These are phyloP conservation scores for Colletotrichum orchidophilum DNA, from an alignment of 2,329 filamentous ascomycete genomes.

Conservation along the genomic window DNA sequence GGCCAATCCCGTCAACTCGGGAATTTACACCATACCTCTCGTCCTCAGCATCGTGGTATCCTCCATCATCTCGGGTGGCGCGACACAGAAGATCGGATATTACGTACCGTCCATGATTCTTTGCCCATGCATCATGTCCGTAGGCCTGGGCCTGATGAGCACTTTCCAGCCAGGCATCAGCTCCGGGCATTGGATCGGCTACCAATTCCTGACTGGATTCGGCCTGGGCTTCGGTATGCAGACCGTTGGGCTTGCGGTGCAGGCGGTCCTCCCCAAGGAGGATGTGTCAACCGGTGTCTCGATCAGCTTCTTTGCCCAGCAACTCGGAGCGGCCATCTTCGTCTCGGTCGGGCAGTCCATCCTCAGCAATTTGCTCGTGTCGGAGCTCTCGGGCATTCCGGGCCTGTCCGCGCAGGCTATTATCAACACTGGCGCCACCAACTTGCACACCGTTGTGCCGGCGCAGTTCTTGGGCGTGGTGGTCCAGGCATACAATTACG, in stretches of 20 bases:
- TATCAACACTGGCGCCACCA: conserved; percentile 64
- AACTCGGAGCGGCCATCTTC: conserved; percentile 67
- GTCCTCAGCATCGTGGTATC: conserved; percentile 64
- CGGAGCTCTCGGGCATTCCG: conserved; percentile 49
- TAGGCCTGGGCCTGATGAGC: conserved; percentile 66
- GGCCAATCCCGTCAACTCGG: conserved; percentile 62
- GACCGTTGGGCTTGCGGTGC: conserved; percentile 63
- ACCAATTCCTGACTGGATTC: conserved; percentile 66
- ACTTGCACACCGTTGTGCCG: conserved; percentile 64
- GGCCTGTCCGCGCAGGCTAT: conserved; percentile 54
- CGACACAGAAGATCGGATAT: conserved; percentile 65
- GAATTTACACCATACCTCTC: conserved; percentile 65
- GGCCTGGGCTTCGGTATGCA: conserved; percentile 70
- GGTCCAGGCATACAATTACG: conserved; percentile 70
- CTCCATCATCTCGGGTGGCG: conserved; percentile 57
- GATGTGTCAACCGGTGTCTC: conserved; percentile 66
- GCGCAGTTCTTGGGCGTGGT: conserved; percentile 61
- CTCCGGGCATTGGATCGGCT: conserved; percentile 66
- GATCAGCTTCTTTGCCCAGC: conserved; percentile 66
- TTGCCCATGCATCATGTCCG: conserved; percentile 57
- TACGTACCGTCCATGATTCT: conserved; percentile 67
- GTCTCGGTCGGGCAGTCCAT: conserved; percentile 66
- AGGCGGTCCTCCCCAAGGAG: conserved; percentile 60
- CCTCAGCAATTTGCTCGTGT: conserved; percentile 57
- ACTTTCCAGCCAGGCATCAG: conserved; percentile 59